Conservation (phyloP, 495 filamentous ascomycete species). For the Lindgomyces ingoldianus region DNA sequence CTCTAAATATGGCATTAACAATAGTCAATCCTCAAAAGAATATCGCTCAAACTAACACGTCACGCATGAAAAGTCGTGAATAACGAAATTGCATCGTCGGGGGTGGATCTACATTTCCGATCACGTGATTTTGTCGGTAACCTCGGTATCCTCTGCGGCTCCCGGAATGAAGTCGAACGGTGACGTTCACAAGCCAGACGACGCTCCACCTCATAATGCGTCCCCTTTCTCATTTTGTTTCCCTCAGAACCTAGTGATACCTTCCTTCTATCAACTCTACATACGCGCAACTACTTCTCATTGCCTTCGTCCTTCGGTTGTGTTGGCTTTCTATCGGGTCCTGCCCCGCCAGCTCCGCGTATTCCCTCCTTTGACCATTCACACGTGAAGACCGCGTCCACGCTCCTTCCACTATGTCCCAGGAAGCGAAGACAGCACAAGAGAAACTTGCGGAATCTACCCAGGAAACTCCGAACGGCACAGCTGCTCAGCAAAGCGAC, state of each 20-base stretch:
- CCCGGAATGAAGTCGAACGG: constrained; percentile 11
- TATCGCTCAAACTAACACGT: neutral
- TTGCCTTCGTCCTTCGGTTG: neutral
- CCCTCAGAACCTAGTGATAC: neutral
- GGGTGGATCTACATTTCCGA: constrained; percentile 9
- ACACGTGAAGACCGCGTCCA: constrained; percentile 15
- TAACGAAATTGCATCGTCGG: neutral
- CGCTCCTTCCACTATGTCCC: constrained; percentile 23
- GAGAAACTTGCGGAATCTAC: constrained; percentile 39
- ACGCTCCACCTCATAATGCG: constrained; percentile 17
- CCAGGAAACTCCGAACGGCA: constrained; percentile 48
- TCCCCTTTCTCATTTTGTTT: constrained; percentile 4
- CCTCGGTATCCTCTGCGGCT: constrained; percentile 26
- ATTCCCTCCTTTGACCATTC: constrained; percentile 19
- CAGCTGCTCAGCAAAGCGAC: constrained; percentile 72
- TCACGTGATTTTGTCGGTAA: constrained; percentile 15
- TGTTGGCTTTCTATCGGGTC: neutral
- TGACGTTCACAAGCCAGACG: constrained; percentile 34
- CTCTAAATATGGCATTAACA: no score
- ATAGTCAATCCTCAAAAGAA: no score
- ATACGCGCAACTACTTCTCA: no score
- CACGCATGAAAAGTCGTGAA: neutral
- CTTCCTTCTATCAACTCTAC: no score
- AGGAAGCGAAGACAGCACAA: constrained; percentile 21
- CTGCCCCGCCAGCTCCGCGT: constrained; percentile 12